Evolutionary conservation across 1,284 basidiomycete species (phyloP).

Genomic region (Inonotus obliquus): DNA sequence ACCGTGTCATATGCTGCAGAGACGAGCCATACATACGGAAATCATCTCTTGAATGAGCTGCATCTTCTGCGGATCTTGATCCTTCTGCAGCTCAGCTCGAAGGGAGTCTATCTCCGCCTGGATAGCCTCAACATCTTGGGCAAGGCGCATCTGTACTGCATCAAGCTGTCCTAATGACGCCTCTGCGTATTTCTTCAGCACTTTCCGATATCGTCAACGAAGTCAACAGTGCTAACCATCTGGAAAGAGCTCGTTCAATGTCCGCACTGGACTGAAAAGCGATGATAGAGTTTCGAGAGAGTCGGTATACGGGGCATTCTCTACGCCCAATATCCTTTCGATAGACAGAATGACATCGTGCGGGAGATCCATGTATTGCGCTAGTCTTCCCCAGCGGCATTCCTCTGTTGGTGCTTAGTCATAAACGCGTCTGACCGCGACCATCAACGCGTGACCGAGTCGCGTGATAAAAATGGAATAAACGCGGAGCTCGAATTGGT

Average conservation of each 20-base stretch:
- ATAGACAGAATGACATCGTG: constrained; percentile 64
- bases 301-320: constrained; percentile 39
- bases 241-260: constrained; percentile 72
- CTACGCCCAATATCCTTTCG: constrained; percentile 58
- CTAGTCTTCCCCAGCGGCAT: neutral
- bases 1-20: constrained; percentile 5
- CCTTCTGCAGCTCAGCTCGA: constrained; percentile 59
- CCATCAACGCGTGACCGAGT: neutral
- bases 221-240: constrained; percentile 48
- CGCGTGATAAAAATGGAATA: neutral
- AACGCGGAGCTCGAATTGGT: neutral
- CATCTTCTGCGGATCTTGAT: constrained; percentile 84
- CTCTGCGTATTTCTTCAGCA: constrained; percentile 38
- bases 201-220: neutral
- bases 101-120: constrained; percentile 70
- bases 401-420: neutral
- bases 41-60: constrained; percentile 90
- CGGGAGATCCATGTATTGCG: constrained; percentile 40
- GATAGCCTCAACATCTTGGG: constrained; percentile 56
- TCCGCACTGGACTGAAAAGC: constrained; percentile 52
- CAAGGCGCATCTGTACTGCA: constrained; percentile 54
- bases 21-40: constrained; percentile 49
- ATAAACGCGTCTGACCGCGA: neutral
- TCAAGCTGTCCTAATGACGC: constrained; percentile 61
- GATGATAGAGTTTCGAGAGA: constrained; percentile 54